A percentile compares a stretch with the other conserved stretches of the same genome.
phyloP scores from a whole-genome alignment of 2,329 filamentous ascomycete genomes.

The Venturia oleaginea region DNA sequence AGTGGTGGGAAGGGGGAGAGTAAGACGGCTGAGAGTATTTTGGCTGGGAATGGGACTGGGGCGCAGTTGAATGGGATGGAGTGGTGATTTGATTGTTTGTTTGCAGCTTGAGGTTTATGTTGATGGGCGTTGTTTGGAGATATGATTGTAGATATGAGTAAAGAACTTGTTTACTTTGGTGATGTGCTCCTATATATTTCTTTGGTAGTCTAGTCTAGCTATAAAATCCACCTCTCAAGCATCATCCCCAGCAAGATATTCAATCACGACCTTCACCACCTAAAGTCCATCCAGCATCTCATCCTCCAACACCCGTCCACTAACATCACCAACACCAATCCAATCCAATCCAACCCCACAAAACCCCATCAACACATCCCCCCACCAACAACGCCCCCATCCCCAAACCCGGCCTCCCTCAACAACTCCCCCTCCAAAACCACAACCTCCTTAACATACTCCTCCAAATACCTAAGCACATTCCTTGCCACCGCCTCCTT shows the following conservation, averaged over 20 bases:
- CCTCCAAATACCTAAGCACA: neutral
- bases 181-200: too few species aligned
- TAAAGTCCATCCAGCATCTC: too few species aligned
- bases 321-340: neutral
- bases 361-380: neutral
- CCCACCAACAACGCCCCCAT: neutral
- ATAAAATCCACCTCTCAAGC: too few species aligned
- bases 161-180: too few species aligned
- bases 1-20: constrained; percentile 30
- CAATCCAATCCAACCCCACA: neutral
- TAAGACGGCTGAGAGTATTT: constrained; percentile 9
- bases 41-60: constrained; percentile 11
- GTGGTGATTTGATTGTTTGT: too few species aligned
- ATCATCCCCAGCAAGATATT: too few species aligned
- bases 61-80: constrained; percentile 11
- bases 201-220: too few species aligned
- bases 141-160: neutral
- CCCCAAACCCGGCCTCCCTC: neutral
- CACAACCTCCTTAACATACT: neutral
- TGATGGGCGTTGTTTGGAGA: neutral
- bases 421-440: neutral
- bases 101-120: too few species aligned
- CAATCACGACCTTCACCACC: too few species aligned
- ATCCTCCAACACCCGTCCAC: neutral
- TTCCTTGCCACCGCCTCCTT: constrained; percentile 6